These are phyloP conservation scores for Gossypium gossypioides DNA, from an alignment of 441 rosid genomes.

Conservation along the genomic window DNA sequence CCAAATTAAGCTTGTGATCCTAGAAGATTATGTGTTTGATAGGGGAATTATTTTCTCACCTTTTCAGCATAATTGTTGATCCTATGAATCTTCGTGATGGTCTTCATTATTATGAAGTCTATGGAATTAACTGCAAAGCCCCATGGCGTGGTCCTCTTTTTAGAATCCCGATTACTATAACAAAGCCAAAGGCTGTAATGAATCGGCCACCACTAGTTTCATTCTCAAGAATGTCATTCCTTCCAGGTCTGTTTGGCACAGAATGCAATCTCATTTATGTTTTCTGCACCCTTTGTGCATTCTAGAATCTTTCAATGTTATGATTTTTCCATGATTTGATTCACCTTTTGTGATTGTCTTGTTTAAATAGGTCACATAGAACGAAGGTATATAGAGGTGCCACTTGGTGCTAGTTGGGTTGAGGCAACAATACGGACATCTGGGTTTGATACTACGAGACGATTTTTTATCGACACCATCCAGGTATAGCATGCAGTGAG, in stretches of 20 bases:
- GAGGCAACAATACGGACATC: conserved; percentile 86
- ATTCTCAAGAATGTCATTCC: conserved; percentile 66
- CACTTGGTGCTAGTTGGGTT: conserved; percentile 85
- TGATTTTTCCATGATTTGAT: not conserved
- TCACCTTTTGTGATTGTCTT: conserved; percentile 11
- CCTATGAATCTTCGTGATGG: conserved; percentile 77
- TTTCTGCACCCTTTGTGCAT: not conserved
- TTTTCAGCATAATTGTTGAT: conserved; percentile 85
- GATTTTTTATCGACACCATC: conserved; percentile 74
- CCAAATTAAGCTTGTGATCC: not conserved
- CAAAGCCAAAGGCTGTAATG: conserved; percentile 59
- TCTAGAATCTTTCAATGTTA: not conserved
- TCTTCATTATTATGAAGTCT: conserved; percentile 84
- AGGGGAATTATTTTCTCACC: conserved; percentile 10
- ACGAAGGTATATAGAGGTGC: conserved; percentile 82
- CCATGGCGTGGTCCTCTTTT: conserved; percentile 92
- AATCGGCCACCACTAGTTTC: conserved; percentile 64
- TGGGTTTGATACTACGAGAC: conserved; percentile 77
- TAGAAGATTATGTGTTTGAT: not conserved
- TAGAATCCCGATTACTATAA: conserved; percentile 77
- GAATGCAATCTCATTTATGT: not conserved
- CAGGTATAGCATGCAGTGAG: conserved; percentile 48
- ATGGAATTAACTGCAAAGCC: conserved; percentile 88
- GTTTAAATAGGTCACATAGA: conserved; percentile 67
- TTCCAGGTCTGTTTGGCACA: conserved; percentile 48